These are phyloP conservation scores for Pseudogymnoascus sp. DNA, from an alignment of 2,329 filamentous ascomycete species.

Conservation along the genomic window DNA sequence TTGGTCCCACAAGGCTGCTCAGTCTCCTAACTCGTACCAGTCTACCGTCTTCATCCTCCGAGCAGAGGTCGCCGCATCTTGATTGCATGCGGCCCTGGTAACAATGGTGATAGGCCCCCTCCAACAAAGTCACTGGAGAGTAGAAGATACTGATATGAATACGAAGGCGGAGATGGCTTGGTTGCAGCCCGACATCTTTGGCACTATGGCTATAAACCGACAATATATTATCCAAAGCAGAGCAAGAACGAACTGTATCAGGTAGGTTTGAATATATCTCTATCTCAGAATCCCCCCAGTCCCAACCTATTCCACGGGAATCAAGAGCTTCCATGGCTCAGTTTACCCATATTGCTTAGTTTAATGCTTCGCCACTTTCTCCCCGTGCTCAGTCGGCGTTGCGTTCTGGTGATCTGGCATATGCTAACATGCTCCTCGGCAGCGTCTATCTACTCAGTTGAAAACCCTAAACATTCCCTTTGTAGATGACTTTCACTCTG, in stretches of 20 bases:
- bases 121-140: neutral
- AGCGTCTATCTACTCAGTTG: conserved; percentile 79
- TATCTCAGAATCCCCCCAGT: neutral
- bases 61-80: conserved; percentile 64
- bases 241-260: conserved; percentile 85
- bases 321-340: neutral
- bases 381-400: neutral
- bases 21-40: conserved; percentile 35
- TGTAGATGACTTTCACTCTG: conserved; percentile 64
- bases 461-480: conserved; percentile 77
- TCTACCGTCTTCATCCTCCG: conserved; percentile 75
- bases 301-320: neutral
- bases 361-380: neutral
- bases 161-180: conserved; percentile 77
- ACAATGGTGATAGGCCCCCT: conserved; percentile 44
- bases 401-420: conserved; percentile 7
- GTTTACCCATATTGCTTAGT: conserved; percentile 11
- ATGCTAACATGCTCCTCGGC: conserved; percentile 15
- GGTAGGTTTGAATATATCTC: conserved; percentile 35
- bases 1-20: neutral
- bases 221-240: conserved; percentile 87
- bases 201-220: conserved; percentile 85
- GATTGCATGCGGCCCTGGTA: conserved; percentile 81
- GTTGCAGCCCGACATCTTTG: conserved; percentile 87
- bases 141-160: neutral